A percentile compares a stretch with the other conserved stretches of the same genome.
Evolutionary conservation across 169 alveolate genomes (phyloP).

Genomic region (Eimeria brunetti): DNA sequence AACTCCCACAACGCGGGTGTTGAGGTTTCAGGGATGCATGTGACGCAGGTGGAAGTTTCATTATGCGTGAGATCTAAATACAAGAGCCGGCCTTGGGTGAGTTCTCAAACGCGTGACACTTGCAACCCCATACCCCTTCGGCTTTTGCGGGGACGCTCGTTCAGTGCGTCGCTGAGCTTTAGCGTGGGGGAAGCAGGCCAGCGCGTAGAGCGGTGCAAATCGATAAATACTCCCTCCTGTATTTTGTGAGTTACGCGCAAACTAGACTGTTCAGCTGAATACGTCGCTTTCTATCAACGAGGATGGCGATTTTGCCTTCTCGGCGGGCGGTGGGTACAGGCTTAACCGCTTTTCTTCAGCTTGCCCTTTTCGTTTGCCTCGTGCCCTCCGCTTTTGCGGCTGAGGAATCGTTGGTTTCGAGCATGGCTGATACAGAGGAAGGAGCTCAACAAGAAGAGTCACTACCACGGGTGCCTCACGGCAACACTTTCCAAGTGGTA

Average conservation of each 20-base stretch:
- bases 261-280: not conserved
- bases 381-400: slow-evolving; percentile 17
- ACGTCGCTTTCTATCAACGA: not conserved
- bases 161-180: slow-evolving; percentile 34
- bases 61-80: not conserved
- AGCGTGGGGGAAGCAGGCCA: slow-evolving; percentile 14
- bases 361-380: not conserved
- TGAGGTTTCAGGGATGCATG: slow-evolving; percentile 33
- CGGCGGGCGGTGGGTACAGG: slow-evolving; percentile 4
- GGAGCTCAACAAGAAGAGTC: not conserved
- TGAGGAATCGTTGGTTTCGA: not conserved
- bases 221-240: not conserved
- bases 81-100: slow-evolving; percentile 5
- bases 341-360: not conserved
- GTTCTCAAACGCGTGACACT: not conserved
- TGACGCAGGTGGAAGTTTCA: slow-evolving; percentile 25
- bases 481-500: slow-evolving; percentile 9
- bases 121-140: not conserved
- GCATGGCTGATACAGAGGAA: not conserved
- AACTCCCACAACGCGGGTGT: slow-evolving; percentile 4
- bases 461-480: slow-evolving; percentile 11
- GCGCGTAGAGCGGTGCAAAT: not conserved
- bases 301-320: not conserved
- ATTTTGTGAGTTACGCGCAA: not conserved
- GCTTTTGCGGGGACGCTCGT: not conserved